Conservation (phyloP, 83 land plant species). For the Picea abies region DNA sequence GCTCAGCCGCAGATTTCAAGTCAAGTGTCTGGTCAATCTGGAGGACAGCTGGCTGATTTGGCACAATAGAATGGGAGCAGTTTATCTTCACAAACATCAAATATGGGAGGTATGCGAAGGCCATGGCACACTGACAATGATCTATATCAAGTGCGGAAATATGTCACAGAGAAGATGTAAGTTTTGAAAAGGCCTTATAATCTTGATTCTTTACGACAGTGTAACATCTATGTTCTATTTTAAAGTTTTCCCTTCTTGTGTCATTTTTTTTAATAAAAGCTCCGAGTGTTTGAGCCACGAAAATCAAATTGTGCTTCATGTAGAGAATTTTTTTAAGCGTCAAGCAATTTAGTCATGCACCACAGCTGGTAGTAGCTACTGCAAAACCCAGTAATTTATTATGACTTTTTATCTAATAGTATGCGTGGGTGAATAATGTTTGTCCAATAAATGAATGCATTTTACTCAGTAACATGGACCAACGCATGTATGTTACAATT, state of each 20-base stretch:
- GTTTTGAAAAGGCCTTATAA: constrained; percentile 12
- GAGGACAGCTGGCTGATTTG: constrained; percentile 22
- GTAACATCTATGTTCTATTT: background rate
- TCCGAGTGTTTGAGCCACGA: background rate
- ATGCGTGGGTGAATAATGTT: background rate
- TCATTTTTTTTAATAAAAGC: too few relatives aligned
- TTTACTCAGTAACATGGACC: background rate
- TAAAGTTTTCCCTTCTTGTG: too few relatives aligned
- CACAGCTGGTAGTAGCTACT: background rate
- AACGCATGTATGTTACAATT: too few relatives aligned
- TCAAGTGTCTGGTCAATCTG: constrained; percentile 45
- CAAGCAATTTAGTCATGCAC: background rate
- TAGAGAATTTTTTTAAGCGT: background rate
- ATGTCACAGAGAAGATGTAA: constrained; percentile 40
- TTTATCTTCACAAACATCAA: constrained; percentile 34
- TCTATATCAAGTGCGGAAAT: background rate
- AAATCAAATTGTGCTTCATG: background rate
- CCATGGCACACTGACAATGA: constrained; percentile 32
- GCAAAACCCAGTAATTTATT: background rate
- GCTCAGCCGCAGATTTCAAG: constrained; percentile 57
- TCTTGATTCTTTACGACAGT: background rate
- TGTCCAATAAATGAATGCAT: background rate
- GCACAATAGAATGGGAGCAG: constrained; percentile 49
- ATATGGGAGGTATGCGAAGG: constrained; percentile 16
- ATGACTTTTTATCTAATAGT: background rate